phyloP scores from a whole-genome alignment of 1,284 basidiomycete genomes.

The Leccinum solheimii region DNA sequence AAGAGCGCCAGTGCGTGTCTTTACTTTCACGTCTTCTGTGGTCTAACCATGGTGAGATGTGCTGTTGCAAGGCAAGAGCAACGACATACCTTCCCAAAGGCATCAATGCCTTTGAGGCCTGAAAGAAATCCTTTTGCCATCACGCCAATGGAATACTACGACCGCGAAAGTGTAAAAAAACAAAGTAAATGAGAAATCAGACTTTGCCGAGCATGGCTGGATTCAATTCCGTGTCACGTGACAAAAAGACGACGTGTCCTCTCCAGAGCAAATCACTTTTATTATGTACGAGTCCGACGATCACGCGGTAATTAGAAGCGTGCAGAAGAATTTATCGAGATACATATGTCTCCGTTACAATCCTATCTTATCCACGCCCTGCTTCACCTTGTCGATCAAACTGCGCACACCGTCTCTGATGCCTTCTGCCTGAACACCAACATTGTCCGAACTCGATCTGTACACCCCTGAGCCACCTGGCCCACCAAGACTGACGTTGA shows the following conservation, averaged over 20 bases:
- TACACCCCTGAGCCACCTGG: constrained; percentile 80
- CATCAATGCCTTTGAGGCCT: constrained; percentile 85
- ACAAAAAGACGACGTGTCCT: constrained; percentile 28
- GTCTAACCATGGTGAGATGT: constrained; percentile 56
- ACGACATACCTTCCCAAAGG: constrained; percentile 88
- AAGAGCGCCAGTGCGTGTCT: constrained; percentile 90
- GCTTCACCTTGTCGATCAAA: constrained; percentile 85
- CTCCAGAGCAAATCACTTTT: not conserved
- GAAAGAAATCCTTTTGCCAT: constrained; percentile 79
- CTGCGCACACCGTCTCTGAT: constrained; percentile 84
- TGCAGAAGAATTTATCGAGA: not conserved
- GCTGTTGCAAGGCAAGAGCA: constrained; percentile 5
- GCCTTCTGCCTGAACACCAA: constrained; percentile 77
- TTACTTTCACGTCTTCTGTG: constrained; percentile 97
- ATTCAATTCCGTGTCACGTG: constrained; percentile 23
- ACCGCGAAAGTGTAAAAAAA: constrained; percentile 30
- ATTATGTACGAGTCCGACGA: not conserved
- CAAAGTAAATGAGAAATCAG: constrained; percentile 14
- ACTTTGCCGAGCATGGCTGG: not conserved
- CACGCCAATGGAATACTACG: constrained; percentile 34
- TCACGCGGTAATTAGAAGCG: not conserved
- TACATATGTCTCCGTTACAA: constrained; percentile 36
- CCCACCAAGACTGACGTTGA: constrained; percentile 90
- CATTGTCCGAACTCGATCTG: constrained; percentile 68
- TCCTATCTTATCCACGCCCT: constrained; percentile 80